Percentiles rank a stretch among this genome's conserved stretches.
Evolutionary conservation across 148 eudicot species (phyloP).

Genomic region (Persicaria maculosa): DNA sequence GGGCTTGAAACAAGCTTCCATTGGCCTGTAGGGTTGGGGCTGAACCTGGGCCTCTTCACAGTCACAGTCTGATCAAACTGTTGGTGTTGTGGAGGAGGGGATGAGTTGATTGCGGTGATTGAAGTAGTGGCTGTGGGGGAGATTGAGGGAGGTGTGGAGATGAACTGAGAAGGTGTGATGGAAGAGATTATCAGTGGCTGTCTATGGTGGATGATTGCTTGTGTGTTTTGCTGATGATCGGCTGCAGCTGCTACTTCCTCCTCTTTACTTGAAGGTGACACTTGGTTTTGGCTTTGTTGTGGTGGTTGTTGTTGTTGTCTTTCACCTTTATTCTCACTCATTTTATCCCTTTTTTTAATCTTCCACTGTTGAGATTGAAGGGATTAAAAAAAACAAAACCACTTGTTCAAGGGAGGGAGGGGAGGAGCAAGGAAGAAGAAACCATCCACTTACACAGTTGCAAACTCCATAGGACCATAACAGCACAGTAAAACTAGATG

Average conservation of each 20-base stretch:
- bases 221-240: neutral
- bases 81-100: neutral
- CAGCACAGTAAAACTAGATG: neutral
- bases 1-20: slow-evolving; percentile 16
- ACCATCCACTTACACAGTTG: neutral
- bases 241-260: neutral
- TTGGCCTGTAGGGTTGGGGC: slow-evolving; percentile 11
- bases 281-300: neutral
- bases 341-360: neutral
- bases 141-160: neutral
- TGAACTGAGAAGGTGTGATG: neutral
- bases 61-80: neutral
- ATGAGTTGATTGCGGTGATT: neutral
- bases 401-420: neutral
- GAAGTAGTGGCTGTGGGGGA: neutral
- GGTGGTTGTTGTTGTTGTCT: slow-evolving; percentile 6
- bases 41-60: slow-evolving; percentile 12
- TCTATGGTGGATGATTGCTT: neutral
- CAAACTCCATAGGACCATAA: neutral
- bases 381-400: neutral
- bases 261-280: slow-evolving; percentile 11
- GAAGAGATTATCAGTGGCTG: neutral
- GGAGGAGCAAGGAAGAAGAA: neutral
- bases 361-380: neutral
- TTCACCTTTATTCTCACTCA: slow-evolving; percentile 12